Base-by-base conservation (phyloP, 2,329 filamentous ascomycete genomes). In the Aspergillus chevalieri region DNA sequence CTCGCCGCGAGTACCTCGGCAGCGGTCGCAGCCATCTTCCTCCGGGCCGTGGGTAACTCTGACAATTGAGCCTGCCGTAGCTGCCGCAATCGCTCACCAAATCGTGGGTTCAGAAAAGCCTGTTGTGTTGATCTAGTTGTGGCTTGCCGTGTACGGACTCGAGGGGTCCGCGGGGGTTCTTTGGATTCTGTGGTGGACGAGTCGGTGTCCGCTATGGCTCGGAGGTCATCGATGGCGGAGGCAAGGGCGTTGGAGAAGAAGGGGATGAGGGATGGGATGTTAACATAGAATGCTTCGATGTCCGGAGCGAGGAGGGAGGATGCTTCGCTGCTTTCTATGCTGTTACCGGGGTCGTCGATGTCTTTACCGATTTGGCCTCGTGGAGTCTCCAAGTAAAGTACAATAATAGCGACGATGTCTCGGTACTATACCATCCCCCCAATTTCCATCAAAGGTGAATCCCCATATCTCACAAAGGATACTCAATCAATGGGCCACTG, bases 341-440 rank as follows among this genome's bases (percentile, higher is more conserved):
- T n/a, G n/a, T 44, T 28, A n/a, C 9, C 10, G 19, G 47, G 45
- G 17, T 47, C 39, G 28, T 61, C 55, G 48, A 52, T 46, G 10
- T 62, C 54, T 12, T 49, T 43, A 24, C 62, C 57, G 39, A 63
- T 55, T 21, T 55, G 54, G 22, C 50, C 38, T 14, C 57, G 49
- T 7, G 62, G 53, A 3, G 65, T 63, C 15, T 70, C 63, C 6
- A 72, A 59, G 42, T 69, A 72, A n/a, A 72, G 54, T 1, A 63
- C 57, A 45, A 69, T 64, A n/a, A 71, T 57, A 28, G 63, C 60
- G 17, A 69, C 54, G 9, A 60, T 61, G 44, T 70, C 65, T 26
- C 64, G 67, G 48, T 60, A 61, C 69, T 72, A 46, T 52, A 10
- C 21, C 9, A 7, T 5, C 17, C 2, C 22, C 22, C 30, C 17